These are phyloP conservation scores for Clarireedia monteithiana DNA, from an alignment of 2,329 filamentous ascomycete genomes.

Conservation along the genomic window DNA sequence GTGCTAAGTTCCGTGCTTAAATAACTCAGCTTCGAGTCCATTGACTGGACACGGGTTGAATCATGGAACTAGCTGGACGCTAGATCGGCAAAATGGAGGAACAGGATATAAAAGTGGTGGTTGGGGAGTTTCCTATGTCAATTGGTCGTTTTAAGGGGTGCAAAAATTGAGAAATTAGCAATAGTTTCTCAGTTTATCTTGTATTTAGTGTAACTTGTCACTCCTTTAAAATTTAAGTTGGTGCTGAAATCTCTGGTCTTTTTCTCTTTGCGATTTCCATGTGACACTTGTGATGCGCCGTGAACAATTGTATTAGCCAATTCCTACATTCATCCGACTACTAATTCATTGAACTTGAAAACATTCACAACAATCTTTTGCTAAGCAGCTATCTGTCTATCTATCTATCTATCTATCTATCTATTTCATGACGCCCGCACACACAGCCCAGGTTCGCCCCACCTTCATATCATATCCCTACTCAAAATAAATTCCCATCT, in stretches of 20 bases:
- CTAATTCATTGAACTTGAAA: too few species aligned
- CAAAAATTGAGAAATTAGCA: neutral
- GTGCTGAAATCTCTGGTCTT: neutral
- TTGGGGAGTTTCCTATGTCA: neutral
- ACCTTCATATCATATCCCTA: too few species aligned
- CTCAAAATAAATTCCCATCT: too few species aligned
- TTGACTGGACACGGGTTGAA: neutral
- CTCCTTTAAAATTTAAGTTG: neutral
- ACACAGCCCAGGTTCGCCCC: too few species aligned
- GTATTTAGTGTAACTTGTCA: neutral
- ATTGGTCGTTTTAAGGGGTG: neutral
- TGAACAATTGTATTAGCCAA: too few species aligned
- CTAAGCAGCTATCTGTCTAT: too few species aligned
- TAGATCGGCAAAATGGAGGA: neutral
- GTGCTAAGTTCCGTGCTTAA: conserved; percentile 12
- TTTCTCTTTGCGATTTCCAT: neutral
- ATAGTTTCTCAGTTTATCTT: neutral
- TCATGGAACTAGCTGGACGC: neutral
- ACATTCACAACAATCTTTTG: too few species aligned
- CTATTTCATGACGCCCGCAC: too few species aligned
- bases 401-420: too few species aligned
- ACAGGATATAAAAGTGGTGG: neutral
- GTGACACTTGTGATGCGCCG: too few species aligned
- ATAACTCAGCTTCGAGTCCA: neutral
- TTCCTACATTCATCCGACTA: too few species aligned